Base-by-base conservation (phyloP, 768 basidiomycete species). In the Trametes elegans region DNA sequence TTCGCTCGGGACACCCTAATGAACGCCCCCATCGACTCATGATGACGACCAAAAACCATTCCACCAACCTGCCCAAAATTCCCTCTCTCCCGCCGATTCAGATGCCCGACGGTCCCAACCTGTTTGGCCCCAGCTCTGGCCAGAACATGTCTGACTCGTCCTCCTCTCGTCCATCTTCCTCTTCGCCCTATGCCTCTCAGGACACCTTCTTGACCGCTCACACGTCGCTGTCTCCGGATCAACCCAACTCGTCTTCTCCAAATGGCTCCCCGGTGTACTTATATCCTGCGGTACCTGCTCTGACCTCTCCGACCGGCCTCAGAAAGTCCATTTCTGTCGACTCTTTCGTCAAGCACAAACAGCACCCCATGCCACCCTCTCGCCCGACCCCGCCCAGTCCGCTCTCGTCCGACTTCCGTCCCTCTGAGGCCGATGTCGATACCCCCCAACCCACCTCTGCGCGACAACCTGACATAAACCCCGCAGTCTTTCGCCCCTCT, bases 321-420 rank as follows among this genome's bases (percentile, higher is more conserved):
- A 79, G 87, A 63, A 90, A 90, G 73, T 86, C 88, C 26, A 70
- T 87, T 56, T 90, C 89, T 19, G 87, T 84, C 56, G 89, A 90
- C 69, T 90, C 89, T 9, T 85, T 90, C 68, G 77, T 80, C 44
- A 73, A 72, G 31, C 34, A 58, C 56, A 63, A 51, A 39, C 61
- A 50, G n/a, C 29, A 34, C 49, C 36, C 28, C 59, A 49, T 54
- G 57, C 46, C 42, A 28, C 31, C 55, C 5, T 24, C 62, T 18
- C 58, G 58, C 46, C 45, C 59, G 8, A 48, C 58, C 16, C 60
- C 59, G 43, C 53, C 56, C 32, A 62, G 58, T 36, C 58, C 64
- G 42, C 55, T 62, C 49, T 61, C 61, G 21, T 50, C 57, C 26
- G 67, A 67, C 39, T 58, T 49, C 40, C 57, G 51, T 13, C 19